phyloP scores from a whole-genome alignment of 805 yeast genomes.

The Kodamaea sagamina region DNA sequence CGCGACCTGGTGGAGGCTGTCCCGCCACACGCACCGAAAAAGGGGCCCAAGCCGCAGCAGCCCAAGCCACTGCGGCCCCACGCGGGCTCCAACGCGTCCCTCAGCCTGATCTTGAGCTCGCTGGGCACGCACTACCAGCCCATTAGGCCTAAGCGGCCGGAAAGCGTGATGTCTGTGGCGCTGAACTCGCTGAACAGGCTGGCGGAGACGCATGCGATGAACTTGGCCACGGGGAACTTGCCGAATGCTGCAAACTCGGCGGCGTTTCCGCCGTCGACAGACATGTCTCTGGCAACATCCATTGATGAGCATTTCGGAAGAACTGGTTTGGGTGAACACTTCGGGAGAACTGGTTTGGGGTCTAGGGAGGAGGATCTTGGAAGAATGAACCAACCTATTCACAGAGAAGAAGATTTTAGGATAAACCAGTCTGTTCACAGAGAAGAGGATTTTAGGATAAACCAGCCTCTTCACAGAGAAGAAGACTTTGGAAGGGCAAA shows the following conservation, averaged over 20 bases:
- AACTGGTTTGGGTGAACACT: conserved; percentile 19
- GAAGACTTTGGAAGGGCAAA: background rate
- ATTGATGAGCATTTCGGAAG: conserved; percentile 17
- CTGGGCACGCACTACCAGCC: conserved; percentile 23
- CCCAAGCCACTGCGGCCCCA: conserved; percentile 25
- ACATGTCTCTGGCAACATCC: background rate
- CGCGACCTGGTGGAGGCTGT: conserved; percentile 7
- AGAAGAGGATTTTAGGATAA: background rate
- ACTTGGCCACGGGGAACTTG: conserved; percentile 17
- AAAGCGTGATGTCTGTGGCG: conserved; percentile 41
- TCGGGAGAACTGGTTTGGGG: too few relatives aligned
- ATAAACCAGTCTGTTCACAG: too few relatives aligned
- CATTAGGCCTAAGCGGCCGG: conserved; percentile 39
- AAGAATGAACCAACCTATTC: too few relatives aligned
- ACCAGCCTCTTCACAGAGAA: too few relatives aligned
- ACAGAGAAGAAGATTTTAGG: background rate
- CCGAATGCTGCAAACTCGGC: conserved; percentile 19
- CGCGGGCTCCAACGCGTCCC: conserved; percentile 13
- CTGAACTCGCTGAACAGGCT: conserved; percentile 36
- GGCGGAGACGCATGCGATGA: conserved; percentile 13
- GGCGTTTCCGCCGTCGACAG: conserved; percentile 18
- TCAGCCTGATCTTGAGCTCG: conserved; percentile 8
- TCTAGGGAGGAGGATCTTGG: too few relatives aligned
- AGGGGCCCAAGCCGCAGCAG: conserved; percentile 19
- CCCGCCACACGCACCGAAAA: conserved; percentile 9